These are phyloP conservation scores for Porcisia hertigi DNA, from an alignment of 208 protist genomes.

Conservation along the genomic window DNA sequence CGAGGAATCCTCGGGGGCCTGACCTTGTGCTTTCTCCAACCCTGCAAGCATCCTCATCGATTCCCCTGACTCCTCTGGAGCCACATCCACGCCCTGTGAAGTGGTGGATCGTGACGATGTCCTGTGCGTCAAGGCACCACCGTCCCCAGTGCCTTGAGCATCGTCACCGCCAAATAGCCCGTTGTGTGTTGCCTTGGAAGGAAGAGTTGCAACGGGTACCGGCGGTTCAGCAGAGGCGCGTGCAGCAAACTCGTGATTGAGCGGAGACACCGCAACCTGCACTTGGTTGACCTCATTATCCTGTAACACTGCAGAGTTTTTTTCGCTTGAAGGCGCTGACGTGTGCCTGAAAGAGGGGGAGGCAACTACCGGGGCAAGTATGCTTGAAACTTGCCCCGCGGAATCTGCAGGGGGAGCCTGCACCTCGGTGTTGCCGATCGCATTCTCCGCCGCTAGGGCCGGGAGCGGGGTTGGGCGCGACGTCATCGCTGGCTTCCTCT, in stretches of 20 bases:
- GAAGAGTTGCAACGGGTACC: not conserved
- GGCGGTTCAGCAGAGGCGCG: not conserved
- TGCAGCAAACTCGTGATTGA: not conserved
- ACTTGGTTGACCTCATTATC: not conserved
- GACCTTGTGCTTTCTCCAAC: not conserved
- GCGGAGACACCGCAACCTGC: not conserved
- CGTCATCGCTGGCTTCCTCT: not conserved
- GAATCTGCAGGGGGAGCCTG: not conserved
- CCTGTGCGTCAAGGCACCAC: not conserved
- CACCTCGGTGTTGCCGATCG: not conserved
- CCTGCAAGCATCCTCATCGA: not conserved
- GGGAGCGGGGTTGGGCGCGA: not conserved
- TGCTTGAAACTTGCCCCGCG: constrained; percentile 12
- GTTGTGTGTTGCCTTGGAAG: not conserved
- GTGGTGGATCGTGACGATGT: not conserved
- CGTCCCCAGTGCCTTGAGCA: not conserved
- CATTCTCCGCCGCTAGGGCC: not conserved
- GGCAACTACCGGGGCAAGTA: constrained; percentile 1
- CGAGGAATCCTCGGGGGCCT: not conserved
- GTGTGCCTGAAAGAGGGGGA: not conserved
- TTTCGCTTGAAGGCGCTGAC: not conserved
- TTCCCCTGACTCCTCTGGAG: not conserved
- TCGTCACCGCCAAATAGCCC: not conserved
- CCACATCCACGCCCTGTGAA: not conserved
- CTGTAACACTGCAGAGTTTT: not conserved